phyloP scores from a whole-genome alignment of 108 stramenopile species.

The Stephanodiscus minutulus region DNA sequence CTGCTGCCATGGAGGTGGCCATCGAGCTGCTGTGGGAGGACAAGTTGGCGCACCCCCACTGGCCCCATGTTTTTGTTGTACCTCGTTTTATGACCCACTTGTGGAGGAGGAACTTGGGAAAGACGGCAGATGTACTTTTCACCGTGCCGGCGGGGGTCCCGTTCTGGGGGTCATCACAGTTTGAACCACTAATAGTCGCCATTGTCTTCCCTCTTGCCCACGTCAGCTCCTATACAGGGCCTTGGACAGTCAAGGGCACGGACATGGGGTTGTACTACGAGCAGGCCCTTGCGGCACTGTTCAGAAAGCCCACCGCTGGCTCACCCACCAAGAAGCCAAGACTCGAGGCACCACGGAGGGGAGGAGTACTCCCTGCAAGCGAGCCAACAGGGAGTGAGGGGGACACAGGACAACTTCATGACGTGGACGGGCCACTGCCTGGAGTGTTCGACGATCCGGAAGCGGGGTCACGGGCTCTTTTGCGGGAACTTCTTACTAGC shows the following conservation, averaged over 20 bases:
- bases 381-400: constrained; percentile 16
- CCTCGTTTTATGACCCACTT: neutral
- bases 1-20: no score
- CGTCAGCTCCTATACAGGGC: neutral
- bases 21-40: no score
- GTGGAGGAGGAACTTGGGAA: constrained; percentile 10
- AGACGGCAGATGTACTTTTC: no score
- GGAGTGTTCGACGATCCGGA: neutral
- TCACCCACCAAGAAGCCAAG: no score
- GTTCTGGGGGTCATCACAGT: neutral
- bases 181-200: constrained; percentile 5
- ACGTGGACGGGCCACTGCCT: constrained; percentile 14
- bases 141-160: neutral
- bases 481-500: constrained; percentile 9
- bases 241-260: neutral
- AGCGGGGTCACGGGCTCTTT: neutral
- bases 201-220: neutral
- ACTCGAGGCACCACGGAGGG: no score
- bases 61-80: constrained; percentile 9
- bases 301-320: constrained; percentile 6
- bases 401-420: constrained; percentile 5
- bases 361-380: no score
- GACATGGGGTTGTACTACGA: neutral
- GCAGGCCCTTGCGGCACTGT: constrained; percentile 1
- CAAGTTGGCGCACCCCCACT: constrained; percentile 1